Percentiles rank a stretch among this genome's conserved stretches.
phyloP scores from a whole-genome alignment of 2,329 filamentous ascomycete species.

The Neodidymelliopsis sp. region DNA sequence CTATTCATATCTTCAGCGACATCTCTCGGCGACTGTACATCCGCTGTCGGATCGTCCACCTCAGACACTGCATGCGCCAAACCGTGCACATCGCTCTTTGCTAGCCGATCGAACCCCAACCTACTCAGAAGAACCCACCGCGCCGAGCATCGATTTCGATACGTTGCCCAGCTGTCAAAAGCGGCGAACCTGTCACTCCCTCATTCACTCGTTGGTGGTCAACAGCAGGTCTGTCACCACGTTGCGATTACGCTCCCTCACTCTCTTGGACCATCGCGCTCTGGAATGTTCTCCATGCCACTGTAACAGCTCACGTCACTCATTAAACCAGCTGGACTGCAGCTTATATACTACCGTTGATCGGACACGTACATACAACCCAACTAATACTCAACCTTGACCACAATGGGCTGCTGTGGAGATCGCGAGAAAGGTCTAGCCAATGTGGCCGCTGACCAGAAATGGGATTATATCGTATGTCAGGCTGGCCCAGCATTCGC shows the following conservation, averaged over 20 bases:
- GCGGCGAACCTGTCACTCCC: constrained; percentile 37
- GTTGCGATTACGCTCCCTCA: constrained; percentile 23
- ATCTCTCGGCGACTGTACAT: constrained; percentile 22
- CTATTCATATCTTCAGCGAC: constrained; percentile 27
- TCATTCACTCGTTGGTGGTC: constrained; percentile 42
- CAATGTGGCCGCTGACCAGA: constrained; percentile 55
- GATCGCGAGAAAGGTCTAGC: constrained; percentile 46
- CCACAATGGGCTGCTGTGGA: constrained; percentile 48
- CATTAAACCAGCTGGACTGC: constrained; percentile 49
- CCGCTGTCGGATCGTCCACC: constrained; percentile 36
- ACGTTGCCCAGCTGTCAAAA: constrained; percentile 28
- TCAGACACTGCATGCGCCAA: constrained; percentile 43
- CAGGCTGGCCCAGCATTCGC: neutral
- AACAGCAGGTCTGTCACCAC: constrained; percentile 51
- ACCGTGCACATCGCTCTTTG: constrained; percentile 39
- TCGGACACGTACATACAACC: constrained; percentile 33
- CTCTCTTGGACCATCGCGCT: constrained; percentile 5
- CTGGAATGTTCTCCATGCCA: constrained; percentile 32
- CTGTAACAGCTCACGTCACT: constrained; percentile 38
- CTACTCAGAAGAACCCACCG: constrained; percentile 13
- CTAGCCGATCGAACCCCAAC: constrained; percentile 28
- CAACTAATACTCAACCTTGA: constrained; percentile 34
- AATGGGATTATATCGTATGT: constrained; percentile 92
- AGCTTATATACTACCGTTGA: constrained; percentile 42
- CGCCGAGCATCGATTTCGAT: constrained; percentile 24